Evolutionary conservation across 228 moss, liverwort and hornwort species (phyloP), one percentile per base, ranked within the genome.

Genomic region (Sphagnum fallax): DNA sequence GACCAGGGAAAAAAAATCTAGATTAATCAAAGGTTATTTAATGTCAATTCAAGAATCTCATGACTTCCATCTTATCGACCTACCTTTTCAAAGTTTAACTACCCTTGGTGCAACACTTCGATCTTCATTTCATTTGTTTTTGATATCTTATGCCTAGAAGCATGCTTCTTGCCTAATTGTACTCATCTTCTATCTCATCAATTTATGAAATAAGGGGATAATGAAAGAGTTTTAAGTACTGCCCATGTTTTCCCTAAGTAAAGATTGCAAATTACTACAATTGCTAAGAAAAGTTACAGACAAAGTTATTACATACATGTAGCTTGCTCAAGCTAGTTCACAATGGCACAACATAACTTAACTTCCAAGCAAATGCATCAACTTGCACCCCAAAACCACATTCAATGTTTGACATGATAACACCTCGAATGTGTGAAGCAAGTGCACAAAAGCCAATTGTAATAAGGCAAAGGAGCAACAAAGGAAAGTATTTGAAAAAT

Each of bases 281-380:
- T 0, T 32, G 2, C 2, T 32, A 1, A 32, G 2, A 32, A 32
- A 32, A 32, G 32, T 32, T 32, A 32, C 2, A 1, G 2, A n/a
- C n/a, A 9, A 9, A 8, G 51, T 14, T 7, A 62, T 4, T 5
- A n/a, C 51, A 7, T 82, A 88, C 88, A 80, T 94, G 98, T 73
- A 98, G 81, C 72, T 98, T 98, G 79, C 94, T 98, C 12, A 98
- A 81, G 51, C 98, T 94, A 59, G 90, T 90, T 72, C 90, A 82
- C 72, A 98, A 75, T 1, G 87, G 75, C 4, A 82, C 86, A 53
- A 73, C 75, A 71, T 83, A 94, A 60, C 92, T 90, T 7, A 89
- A 80, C 52, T 81, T 73, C 68, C 84, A 81, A 5, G 92, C 98
- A 53, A 98, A 98, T 48, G 92, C 94, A 84, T 98, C 92, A 15